These are phyloP conservation scores for Zalaria obscura DNA, from an alignment of 2,329 filamentous ascomycete species.

Conservation along the genomic window DNA sequence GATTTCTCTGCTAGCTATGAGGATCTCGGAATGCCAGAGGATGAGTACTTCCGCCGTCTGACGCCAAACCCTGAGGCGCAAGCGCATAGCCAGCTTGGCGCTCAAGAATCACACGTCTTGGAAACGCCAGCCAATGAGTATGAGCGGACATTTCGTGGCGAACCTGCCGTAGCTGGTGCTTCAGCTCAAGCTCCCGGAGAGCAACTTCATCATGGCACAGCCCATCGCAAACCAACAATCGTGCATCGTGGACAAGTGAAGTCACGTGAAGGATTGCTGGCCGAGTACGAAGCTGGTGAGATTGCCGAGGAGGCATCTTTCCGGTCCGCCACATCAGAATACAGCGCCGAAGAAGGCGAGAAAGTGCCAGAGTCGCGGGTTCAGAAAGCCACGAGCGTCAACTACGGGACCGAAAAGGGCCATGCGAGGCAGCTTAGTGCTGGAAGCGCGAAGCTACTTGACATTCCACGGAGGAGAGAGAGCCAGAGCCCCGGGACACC, in stretches of 20 bases:
- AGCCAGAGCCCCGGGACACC: too few relatives aligned
- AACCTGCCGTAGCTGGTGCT: not conserved
- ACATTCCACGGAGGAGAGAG: constrained; percentile 28
- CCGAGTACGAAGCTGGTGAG: constrained; percentile 28
- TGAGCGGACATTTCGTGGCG: too few relatives aligned
- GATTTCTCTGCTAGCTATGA: constrained; percentile 49
- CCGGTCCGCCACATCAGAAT: constrained; percentile 3
- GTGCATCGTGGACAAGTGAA: constrained; percentile 47
- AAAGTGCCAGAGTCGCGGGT: constrained; percentile 16
- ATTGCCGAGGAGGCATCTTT: constrained; percentile 7
- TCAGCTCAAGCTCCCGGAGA: constrained; percentile 1
- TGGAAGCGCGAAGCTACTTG: constrained; percentile 61
- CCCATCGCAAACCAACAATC: constrained; percentile 47
- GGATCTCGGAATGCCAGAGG: constrained; percentile 48
- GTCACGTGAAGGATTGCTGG: constrained; percentile 46
- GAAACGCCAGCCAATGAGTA: not conserved
- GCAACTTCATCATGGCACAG: constrained; percentile 25
- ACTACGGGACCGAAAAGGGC: constrained; percentile 39
- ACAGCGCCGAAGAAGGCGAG: constrained; percentile 7
- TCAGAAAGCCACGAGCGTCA: constrained; percentile 57
- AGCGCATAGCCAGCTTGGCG: not conserved
- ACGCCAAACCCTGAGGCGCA: constrained; percentile 11
- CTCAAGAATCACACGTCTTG: not conserved
- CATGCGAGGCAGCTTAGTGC: constrained; percentile 62
- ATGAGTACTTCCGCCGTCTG: constrained; percentile 55